Conservation (phyloP, 371 early-diverging fungal genomes). For the Apophysomyces ossiformis region DNA sequence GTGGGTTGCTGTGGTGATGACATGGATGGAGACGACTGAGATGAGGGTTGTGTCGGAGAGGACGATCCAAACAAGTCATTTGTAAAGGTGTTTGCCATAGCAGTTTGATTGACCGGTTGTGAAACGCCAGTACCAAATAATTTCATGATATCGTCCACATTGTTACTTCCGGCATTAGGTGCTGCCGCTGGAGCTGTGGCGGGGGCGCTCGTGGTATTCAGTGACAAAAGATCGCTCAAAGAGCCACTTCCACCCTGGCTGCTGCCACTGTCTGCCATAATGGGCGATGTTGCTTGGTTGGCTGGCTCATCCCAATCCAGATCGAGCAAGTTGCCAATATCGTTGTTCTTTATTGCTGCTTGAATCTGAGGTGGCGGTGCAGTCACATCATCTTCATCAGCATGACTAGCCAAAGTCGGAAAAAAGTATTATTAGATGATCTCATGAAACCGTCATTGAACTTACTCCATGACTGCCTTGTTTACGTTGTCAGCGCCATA, state of each 20-base stretch:
- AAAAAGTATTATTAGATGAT: neutral
- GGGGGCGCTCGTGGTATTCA: conserved; percentile 19
- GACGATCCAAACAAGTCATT: conserved; percentile 26
- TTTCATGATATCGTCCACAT: conserved; percentile 42
- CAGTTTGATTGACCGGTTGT: conserved; percentile 16
- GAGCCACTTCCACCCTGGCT: conserved; percentile 17
- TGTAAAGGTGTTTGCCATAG: neutral
- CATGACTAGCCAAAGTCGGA: conserved; percentile 33
- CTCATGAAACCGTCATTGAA: neutral
- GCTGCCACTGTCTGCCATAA: conserved; percentile 23
- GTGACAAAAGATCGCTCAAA: conserved; percentile 39
- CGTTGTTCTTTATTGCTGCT: conserved; percentile 60
- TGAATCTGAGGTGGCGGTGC: conserved; percentile 56
- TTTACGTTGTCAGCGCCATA: conserved; percentile 64
- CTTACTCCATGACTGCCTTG: conserved; percentile 56
- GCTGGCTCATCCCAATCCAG: conserved; percentile 54
- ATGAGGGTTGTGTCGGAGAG: conserved; percentile 10
- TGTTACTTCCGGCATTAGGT: conserved; percentile 16
- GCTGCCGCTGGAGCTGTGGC: conserved; percentile 10
- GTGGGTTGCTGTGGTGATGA: conserved; percentile 19
- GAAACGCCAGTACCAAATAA: conserved; percentile 32
- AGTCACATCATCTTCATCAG: conserved; percentile 57
- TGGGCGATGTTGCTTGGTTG: conserved; percentile 34
- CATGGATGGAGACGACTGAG: neutral
- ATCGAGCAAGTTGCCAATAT: conserved; percentile 59